Percentiles rank a stretch among this genome's conserved stretches.
These are phyloP conservation scores for Cercophora newfieldiana DNA, from an alignment of 495 filamentous ascomycete species.

Conservation along the genomic window DNA sequence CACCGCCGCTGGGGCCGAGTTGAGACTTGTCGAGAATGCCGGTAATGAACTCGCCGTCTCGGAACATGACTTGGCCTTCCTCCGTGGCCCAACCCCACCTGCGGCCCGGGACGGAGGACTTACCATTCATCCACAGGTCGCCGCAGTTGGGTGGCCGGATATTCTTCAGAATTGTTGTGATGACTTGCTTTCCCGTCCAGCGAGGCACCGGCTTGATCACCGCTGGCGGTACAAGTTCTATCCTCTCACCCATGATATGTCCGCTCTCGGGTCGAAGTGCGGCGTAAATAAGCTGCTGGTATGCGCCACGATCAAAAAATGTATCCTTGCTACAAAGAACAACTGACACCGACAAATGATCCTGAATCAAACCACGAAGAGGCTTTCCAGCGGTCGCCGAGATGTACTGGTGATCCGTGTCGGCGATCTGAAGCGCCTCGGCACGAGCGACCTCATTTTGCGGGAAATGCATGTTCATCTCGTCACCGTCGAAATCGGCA, in stretches of 20 bases:
- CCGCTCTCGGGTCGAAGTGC: slow-evolving; percentile 86
- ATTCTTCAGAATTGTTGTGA: slow-evolving; percentile 91
- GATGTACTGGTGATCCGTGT: slow-evolving; percentile 96
- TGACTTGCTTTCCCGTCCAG: slow-evolving; percentile 98
- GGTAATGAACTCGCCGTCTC: slow-evolving; percentile 80
- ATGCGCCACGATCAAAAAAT: slow-evolving; percentile 87
- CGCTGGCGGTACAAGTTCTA: slow-evolving; percentile 76
- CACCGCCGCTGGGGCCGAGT: slow-evolving; percentile 81
- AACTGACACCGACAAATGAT: slow-evolving; percentile 94
- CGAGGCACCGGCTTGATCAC: slow-evolving; percentile 75
- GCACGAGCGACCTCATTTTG: slow-evolving; percentile 93
- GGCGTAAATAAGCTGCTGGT: slow-evolving; percentile 87
- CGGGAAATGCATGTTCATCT: slow-evolving; percentile 99
- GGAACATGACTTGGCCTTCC: slow-evolving; percentile 79
- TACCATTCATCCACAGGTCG: slow-evolving; percentile 76
- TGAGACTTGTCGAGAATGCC: slow-evolving; percentile 97
- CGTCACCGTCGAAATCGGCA: slow-evolving; percentile 99
- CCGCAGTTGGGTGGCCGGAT: slow-evolving; percentile 73
- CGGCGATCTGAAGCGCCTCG: slow-evolving; percentile 87
- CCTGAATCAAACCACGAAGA: slow-evolving; percentile 94
- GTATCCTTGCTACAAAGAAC: slow-evolving; percentile 88
- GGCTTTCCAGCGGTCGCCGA: slow-evolving; percentile 93
- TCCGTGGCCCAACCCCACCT: slow-evolving; percentile 64
- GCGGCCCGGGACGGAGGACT: slow-evolving; percentile 71
- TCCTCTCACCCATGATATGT: slow-evolving; percentile 68